Evolutionary conservation across 2,329 filamentous ascomycete genomes (phyloP), one percentile per base, ranked within the genome.

Genomic region (Xenosphaeropsis pyriputrescens): DNA sequence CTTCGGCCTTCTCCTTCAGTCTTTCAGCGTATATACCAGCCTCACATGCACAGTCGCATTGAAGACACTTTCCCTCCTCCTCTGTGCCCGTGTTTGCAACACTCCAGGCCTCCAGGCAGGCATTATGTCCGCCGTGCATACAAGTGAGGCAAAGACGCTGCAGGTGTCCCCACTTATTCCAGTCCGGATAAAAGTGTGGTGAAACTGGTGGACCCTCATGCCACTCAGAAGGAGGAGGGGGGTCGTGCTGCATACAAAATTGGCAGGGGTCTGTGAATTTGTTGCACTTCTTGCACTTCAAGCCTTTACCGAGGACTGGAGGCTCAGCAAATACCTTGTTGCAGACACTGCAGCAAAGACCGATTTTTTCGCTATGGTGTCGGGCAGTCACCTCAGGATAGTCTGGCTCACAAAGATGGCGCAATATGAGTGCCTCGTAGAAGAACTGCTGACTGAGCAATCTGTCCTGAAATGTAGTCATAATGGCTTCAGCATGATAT

Each of bases 231-330:
- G 26, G 18, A 4, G n/a, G n/a, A n/a, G 22, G 18, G 6, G 35
- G 35, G 8, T 54, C 49, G 4, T 46, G 45, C 41, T 74, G 69
- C 0, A 64, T 63, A 45, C 75, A 79, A 0, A 79, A 61, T 1
- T 72, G 68, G 44, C 75, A 79, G 0, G 69, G 65, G 0, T 63
- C 70, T 57, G 74, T 70, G 32, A 61, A 54, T 5, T 57, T 54
- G 2, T 56, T 55, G 46, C 75, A 79, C 2, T 70, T 64, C 32
- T 74, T 64, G 48, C 75, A 79, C 66, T 70, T 75, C n/a, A 77
- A 59, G 0, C 62, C 62, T 1, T 55, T 41, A 50, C 59, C 32
- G 15, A 60, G 51, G 5, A 64, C 54, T 2, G 57, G 44, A 0
- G 51, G 48, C 26, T 62, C 59, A 1, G 53, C 49, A n/a, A 65